These are phyloP conservation scores for Physocladia obscura DNA, from an alignment of 192 early-diverging fungal genomes.

Conservation along the genomic window DNA sequence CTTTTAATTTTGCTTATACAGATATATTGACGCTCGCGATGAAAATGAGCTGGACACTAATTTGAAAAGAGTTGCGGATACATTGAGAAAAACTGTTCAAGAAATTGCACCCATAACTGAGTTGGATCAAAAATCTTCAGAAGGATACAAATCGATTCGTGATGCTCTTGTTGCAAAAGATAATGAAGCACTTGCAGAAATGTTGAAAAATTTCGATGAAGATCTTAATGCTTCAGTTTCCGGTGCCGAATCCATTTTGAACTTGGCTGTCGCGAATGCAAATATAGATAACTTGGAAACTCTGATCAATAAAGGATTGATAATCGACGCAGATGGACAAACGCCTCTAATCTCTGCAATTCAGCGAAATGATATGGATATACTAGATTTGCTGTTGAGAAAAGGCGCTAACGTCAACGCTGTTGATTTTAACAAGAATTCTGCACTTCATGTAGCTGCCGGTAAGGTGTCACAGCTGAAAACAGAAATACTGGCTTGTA, in stretches of 20 bases:
- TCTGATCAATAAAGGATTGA: not conserved
- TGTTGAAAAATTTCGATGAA: not conserved
- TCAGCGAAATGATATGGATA: not conserved
- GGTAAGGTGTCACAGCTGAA: not conserved
- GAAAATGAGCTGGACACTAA: not conserved
- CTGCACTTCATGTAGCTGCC: slow-evolving; percentile 14
- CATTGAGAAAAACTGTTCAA: not conserved
- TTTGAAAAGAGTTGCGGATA: not conserved
- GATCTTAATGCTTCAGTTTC: not conserved
- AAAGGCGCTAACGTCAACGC: slow-evolving; percentile 10
- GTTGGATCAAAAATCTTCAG: too few relatives aligned
- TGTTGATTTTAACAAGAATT: not conserved
- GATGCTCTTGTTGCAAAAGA: not conserved
- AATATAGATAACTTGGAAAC: not conserved
- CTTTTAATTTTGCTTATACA: not conserved
- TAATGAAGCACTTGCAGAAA: not conserved
- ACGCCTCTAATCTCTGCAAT: not conserved
- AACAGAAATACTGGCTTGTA: not conserved
- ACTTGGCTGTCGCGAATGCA: not conserved
- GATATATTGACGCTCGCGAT: not conserved
- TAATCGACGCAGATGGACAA: too few relatives aligned
- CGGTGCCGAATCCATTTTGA: not conserved
- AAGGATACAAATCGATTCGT: not conserved
- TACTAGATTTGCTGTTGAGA: not conserved
- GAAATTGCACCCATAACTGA: not conserved